Evolutionary conservation across 2,329 filamentous ascomycete genomes (phyloP).

Genomic region (Polychaeton citri): DNA sequence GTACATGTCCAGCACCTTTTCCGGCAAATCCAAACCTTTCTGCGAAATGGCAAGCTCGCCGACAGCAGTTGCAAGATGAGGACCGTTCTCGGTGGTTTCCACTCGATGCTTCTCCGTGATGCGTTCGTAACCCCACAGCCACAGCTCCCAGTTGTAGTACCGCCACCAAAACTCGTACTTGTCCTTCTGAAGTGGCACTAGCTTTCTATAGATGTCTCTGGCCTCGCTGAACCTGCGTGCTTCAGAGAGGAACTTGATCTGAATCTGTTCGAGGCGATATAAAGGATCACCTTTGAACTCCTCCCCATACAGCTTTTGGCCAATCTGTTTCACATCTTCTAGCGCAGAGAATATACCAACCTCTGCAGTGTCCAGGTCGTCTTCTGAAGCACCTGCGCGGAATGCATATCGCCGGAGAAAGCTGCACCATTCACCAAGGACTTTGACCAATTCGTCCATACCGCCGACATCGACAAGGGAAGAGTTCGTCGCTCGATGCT

Average conservation of each 20-base stretch:
- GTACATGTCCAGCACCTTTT: constrained; percentile 61
- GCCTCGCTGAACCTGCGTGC: constrained; percentile 66
- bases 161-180: constrained; percentile 89
- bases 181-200: constrained; percentile 56
- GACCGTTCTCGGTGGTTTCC: constrained; percentile 44
- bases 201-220: constrained; percentile 56
- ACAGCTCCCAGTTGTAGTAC: constrained; percentile 87
- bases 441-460: constrained; percentile 76
- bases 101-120: constrained; percentile 37
- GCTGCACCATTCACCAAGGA: constrained; percentile 89
- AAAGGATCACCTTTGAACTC: constrained; percentile 75
- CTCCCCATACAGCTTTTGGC: constrained; percentile 62
- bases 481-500: constrained; percentile 80
- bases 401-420: constrained; percentile 82
- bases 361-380: constrained; percentile 71
- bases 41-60: constrained; percentile 55
- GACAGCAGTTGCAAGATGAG: constrained; percentile 61
- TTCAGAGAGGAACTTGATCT: constrained; percentile 82
- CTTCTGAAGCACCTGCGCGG: constrained; percentile 60
- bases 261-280: constrained; percentile 79
- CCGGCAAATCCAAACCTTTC: constrained; percentile 59
- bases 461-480: constrained; percentile 74
- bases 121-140: constrained; percentile 47
- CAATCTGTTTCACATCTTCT: constrained; percentile 67
- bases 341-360: constrained; percentile 76